phyloP scores from a whole-genome alignment of 176 grass and related monocot genomes.

The Oryza australiensis region DNA sequence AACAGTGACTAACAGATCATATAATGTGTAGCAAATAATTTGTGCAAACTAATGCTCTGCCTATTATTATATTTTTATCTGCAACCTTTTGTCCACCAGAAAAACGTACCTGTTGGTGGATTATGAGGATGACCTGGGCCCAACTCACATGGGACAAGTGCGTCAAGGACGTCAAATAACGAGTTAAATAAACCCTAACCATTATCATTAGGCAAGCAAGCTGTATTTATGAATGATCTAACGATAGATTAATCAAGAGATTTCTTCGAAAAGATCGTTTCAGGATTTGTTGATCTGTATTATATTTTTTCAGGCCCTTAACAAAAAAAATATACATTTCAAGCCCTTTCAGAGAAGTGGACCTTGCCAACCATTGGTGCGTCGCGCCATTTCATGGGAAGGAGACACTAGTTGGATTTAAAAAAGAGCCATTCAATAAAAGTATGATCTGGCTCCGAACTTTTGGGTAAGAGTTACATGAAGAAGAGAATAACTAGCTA shows the following conservation, averaged over 20 bases:
- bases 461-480: constrained; percentile 26
- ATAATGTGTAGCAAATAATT: constrained; percentile 20
- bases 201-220: constrained; percentile 25
- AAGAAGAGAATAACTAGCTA: neutral
- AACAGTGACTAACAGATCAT: constrained; percentile 2
- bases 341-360: constrained; percentile 6
- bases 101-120: constrained; percentile 38
- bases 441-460: constrained; percentile 10
- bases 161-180: constrained; percentile 4
- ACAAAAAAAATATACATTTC: neutral
- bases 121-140: constrained; percentile 38
- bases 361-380: constrained; percentile 41
- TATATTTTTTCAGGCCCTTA: neutral
- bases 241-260: constrained; percentile 33
- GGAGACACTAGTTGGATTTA: neutral
- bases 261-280: constrained; percentile 29
- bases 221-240: constrained; percentile 38
- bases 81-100: constrained; percentile 26
- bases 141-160: constrained; percentile 46
- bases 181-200: constrained; percentile 15
- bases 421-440: neutral
- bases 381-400: constrained; percentile 12
- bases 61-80: neutral
- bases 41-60: constrained; percentile 11
- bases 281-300: constrained; percentile 19